Percentiles rank a stretch among this genome's conserved stretches.
Evolutionary conservation across 1,284 basidiomycete species (phyloP).

Genomic region (Athelia psychrophila): DNA sequence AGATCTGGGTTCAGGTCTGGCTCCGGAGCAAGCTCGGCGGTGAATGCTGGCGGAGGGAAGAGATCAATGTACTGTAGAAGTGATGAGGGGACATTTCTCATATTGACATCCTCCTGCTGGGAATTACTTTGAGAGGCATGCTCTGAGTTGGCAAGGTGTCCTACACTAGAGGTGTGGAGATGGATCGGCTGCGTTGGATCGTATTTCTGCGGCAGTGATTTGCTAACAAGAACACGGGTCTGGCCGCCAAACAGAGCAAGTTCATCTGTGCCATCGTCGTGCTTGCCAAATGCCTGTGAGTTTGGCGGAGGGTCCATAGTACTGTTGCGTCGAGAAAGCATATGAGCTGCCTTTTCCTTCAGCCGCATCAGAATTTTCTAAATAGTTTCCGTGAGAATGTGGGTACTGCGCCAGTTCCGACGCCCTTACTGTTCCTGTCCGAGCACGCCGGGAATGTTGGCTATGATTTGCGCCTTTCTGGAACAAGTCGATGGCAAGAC

Average conservation of each 20-base stretch:
- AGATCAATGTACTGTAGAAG: no score
- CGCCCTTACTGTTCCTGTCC: slow-evolving; percentile 43
- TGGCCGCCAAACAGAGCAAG: slow-evolving; percentile 69
- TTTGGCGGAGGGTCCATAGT: slow-evolving; percentile 26
- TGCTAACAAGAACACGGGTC: slow-evolving; percentile 53
- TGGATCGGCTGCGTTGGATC: no score
- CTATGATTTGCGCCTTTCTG: slow-evolving; percentile 36
- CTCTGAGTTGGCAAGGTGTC: no score
- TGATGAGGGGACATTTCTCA: no score
- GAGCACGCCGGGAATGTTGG: slow-evolving; percentile 42
- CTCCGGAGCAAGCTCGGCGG: no score
- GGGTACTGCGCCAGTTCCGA: background rate
- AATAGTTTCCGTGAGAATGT: background rate
- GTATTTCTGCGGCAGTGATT: slow-evolving; percentile 36
- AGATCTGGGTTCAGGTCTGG: no score
- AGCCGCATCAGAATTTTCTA: slow-evolving; percentile 49
- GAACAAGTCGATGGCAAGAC: slow-evolving; percentile 53
- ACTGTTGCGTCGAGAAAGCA: slow-evolving; percentile 38
- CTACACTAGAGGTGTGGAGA: no score
- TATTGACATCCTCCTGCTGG: no score
- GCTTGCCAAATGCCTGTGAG: slow-evolving; percentile 8
- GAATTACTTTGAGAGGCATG: no score
- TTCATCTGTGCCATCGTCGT: slow-evolving; percentile 56
- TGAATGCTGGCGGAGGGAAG: no score
- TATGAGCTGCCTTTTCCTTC: slow-evolving; percentile 47